These are phyloP conservation scores for Globisporangium paddicum DNA, from an alignment of 352 stramenopile species.

Conservation along the genomic window DNA sequence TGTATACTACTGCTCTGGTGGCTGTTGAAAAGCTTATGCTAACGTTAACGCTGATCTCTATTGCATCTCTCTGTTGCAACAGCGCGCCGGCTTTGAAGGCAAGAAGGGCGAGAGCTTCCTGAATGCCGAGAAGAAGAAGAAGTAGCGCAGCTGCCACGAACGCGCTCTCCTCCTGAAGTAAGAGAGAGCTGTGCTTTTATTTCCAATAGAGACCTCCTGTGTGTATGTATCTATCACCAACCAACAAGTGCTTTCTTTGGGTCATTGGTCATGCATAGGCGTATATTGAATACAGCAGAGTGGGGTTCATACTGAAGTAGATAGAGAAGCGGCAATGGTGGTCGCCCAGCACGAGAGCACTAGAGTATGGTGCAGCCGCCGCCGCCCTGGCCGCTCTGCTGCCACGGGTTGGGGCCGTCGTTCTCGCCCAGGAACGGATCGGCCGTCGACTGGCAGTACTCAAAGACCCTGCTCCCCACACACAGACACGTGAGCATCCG, in stretches of 20 bases:
- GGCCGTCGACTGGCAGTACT: conserved; percentile 68
- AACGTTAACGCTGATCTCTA: too few species aligned
- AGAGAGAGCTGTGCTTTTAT: background rate
- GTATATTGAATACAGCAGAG: conserved; percentile 10
- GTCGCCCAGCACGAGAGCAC: too few species aligned
- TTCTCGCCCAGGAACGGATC: conserved; percentile 79
- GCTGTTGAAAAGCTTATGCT: too few species aligned
- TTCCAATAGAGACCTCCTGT: conserved; percentile 6
- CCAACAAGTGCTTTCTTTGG: background rate
- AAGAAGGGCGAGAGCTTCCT: conserved; percentile 77
- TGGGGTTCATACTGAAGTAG: too few species aligned
- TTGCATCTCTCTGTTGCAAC: too few species aligned
- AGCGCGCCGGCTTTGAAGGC: conserved; percentile 76
- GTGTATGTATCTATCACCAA: conserved; percentile 2
- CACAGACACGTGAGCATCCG: background rate
- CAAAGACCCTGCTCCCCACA: conserved; percentile 35
- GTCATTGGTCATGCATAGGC: background rate
- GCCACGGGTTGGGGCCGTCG: conserved; percentile 67
- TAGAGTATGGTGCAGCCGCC: conserved; percentile 64
- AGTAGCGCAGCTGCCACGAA: conserved; percentile 16
- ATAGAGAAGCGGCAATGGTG: too few species aligned
- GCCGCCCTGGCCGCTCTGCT: conserved; percentile 56
- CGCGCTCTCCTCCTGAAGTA: background rate
- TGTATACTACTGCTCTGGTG: background rate
- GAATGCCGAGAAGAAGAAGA: conserved; percentile 48